Evolutionary conservation across 192 early-diverging fungal genomes (phyloP), one percentile per base, ranked within the genome.

Genomic region (Coemansia sp.): DNA sequence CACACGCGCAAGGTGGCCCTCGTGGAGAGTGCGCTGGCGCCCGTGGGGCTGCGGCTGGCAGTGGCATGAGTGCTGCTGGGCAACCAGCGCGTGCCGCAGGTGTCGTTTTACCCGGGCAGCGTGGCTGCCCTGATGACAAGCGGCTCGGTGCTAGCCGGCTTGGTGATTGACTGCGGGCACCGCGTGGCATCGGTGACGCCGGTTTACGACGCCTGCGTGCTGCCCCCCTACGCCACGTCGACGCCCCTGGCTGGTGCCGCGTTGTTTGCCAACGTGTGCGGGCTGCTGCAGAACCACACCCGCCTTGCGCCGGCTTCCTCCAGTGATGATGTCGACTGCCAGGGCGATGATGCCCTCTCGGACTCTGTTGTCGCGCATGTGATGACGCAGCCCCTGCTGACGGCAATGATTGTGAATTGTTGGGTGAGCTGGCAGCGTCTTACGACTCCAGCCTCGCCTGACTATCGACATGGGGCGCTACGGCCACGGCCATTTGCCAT

Each of bases 81-180:
- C 16, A 87, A 89, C 70, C 71, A 95, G 59, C 88, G 92, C 42
- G 93, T 93, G 2, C 93, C 94, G 0, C 87, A 91, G 6, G 65
- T 97, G 17, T 88, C 90, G 3, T 93, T 93, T 64, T 89, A 90
- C 2, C 90, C 92, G 11, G 68, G 86, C n/a, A 84, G 90, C 48
- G 77, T 95, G 41, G 72, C 90, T 35, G 88, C 93, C 1, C 69
- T 97, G 45, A 70, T 94, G 63, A 91, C 92, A 3, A 88, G 89
- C 13, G 95, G 95, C 7, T 69, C 76, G 16, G 86, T 86, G 8
- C 19, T 9, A 3, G 89, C 88, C 6, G 95, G 95, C 1, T 76
- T 97, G 60, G 94, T 97, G 1, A 83, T 97, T 19, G 94, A 97
- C 73, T 91, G 90, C 68, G 95, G 94, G 0, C 85, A 93, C 66